Base-by-base conservation (phyloP, 140 eudicot species). In the Bidens hawaiensis region DNA sequence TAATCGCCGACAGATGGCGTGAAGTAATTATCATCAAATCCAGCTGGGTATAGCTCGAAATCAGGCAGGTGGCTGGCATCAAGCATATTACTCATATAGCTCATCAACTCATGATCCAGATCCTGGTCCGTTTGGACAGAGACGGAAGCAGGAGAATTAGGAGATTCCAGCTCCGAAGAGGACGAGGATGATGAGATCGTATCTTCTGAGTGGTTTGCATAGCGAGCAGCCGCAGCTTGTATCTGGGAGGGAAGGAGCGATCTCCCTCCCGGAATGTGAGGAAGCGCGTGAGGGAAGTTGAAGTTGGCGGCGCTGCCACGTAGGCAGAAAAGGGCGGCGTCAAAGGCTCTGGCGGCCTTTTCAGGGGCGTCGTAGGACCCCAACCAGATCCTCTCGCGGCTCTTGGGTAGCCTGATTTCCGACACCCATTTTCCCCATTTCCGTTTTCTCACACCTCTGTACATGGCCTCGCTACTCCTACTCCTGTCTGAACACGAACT, bases 391-490 rank as follows among this genome's bases (percentile, higher is more conserved):
- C 88, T 57, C 17, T 75, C 72, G 6, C 79, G 71, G 60, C 78
- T 72, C 58, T 81, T 76, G 10, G 85, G 85, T 1, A 75, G 75
- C 43, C 85, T 34, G 59, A 80, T 67, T 46, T 80, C 85, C 0
- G 85, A 77, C 53, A 80, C 81, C 81, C 81, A 80, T 71, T 80
- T 80, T 0, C 85, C 85, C 85, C 85, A 80, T 58, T 80, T 80
- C 64, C 81, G 71, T 78, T 75, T 80, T 8, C 85, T 59, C 13
- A 75, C 80, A 1, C 85, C 85, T 51, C 67, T 80, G 68, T 80
- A 80, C 16, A 45, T 75, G 27, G 12, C 28, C 4, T 10, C 55
- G 10, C 54, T 19, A 3, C 1, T 0, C 3, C 23, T 16, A 13
- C 18, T 6, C 0, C 1, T 1, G 1, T 24, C 10, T 13, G 48